Percentiles rank a stretch among this genome's conserved stretches.
These are phyloP conservation scores for Penicillium capsulatum DNA, from an alignment of 2,329 filamentous ascomycete species.

Conservation along the genomic window DNA sequence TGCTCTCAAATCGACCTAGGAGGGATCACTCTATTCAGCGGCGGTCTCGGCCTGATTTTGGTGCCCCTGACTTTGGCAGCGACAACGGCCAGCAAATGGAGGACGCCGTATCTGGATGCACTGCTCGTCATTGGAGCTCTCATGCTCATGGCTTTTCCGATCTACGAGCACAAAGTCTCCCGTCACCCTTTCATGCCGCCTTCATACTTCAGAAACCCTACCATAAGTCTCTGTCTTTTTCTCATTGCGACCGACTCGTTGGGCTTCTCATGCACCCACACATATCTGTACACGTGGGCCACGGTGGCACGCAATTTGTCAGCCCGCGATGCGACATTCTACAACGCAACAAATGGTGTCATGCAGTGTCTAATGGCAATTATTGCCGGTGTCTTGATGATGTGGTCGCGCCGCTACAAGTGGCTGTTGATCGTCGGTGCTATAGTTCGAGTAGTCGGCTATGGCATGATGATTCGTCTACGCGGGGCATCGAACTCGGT, in stretches of 20 bases:
- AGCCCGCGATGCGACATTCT: slow-evolving; percentile 43
- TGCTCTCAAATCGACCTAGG: slow-evolving; percentile 35
- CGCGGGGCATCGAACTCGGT: slow-evolving; percentile 42
- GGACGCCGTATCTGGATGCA: slow-evolving; percentile 44
- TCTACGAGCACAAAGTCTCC: slow-evolving; percentile 48
- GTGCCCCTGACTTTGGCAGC: slow-evolving; percentile 48
- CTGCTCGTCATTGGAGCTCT: slow-evolving; percentile 44
- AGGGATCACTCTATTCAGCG: slow-evolving; percentile 47
- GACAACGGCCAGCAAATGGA: slow-evolving; percentile 41
- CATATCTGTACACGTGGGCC: slow-evolving; percentile 49
- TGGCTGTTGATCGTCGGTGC: slow-evolving; percentile 44
- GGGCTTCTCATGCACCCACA: slow-evolving; percentile 45
- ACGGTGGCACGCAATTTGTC: slow-evolving; percentile 43
- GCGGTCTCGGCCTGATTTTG: slow-evolving; percentile 48
- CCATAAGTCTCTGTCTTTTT: slow-evolving; percentile 42
- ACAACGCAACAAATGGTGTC: slow-evolving; percentile 39
- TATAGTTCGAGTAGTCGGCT: slow-evolving; percentile 45
- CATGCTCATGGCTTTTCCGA: slow-evolving; percentile 43
- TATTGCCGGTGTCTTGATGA: slow-evolving; percentile 42
- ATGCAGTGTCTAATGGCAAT: slow-evolving; percentile 45
- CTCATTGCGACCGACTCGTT: slow-evolving; percentile 44
- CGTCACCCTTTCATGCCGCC: slow-evolving; percentile 46
- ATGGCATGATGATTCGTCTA: slow-evolving; percentile 50
- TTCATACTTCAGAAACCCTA: slow-evolving; percentile 44
- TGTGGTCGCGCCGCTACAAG: slow-evolving; percentile 45